Conservation (phyloP, 2,329 filamentous ascomycete genomes). For the Periconia macrospinosa region DNA sequence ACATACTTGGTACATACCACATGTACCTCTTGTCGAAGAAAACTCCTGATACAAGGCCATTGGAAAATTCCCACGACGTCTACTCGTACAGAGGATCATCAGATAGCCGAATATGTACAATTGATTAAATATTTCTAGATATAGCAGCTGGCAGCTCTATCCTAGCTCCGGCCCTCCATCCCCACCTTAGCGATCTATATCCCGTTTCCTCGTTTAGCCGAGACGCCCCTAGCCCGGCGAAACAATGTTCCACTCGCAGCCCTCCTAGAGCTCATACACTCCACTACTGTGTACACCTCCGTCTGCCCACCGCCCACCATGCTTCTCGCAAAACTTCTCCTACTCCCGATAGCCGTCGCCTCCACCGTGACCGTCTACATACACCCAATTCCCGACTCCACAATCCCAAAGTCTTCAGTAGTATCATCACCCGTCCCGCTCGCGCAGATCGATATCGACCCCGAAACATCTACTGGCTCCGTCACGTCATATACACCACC, state of each 20-base stretch:
- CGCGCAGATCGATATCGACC: constrained; percentile 48
- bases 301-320: constrained; percentile 28
- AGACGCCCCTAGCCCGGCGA: neutral
- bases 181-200: too few species aligned
- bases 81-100: too few species aligned
- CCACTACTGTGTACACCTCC: too few species aligned
- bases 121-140: too few species aligned
- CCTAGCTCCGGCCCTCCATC: neutral
- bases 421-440: constrained; percentile 43
- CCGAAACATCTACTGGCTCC: constrained; percentile 39
- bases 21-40: too few species aligned
- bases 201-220: too few species aligned
- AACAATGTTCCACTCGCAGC: neutral
- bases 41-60: neutral
- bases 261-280: too few species aligned
- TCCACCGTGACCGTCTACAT: constrained; percentile 42
- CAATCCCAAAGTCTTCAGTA: constrained; percentile 68
- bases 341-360: constrained; percentile 43
- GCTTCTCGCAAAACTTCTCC: constrained; percentile 37
- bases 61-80: neutral
- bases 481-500: constrained; percentile 41
- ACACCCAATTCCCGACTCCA: constrained; percentile 86
- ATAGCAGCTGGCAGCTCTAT: too few species aligned
- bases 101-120: too few species aligned
- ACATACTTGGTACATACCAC: too few species aligned